Conservation (phyloP, 257 asterid genomes). For the Solanum dulcamara region DNA sequence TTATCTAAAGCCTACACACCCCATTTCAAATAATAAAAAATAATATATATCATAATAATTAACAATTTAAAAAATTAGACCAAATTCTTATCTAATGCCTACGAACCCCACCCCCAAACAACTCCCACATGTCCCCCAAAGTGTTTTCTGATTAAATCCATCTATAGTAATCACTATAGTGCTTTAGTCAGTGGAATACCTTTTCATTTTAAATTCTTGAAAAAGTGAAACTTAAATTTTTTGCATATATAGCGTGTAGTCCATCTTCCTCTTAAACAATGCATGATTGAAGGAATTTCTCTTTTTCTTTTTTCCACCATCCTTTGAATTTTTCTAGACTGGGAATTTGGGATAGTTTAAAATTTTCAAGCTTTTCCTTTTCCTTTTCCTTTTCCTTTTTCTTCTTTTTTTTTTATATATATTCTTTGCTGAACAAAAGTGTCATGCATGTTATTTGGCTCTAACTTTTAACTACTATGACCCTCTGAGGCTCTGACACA, state of each 20-base stretch:
- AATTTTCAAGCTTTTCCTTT: slow-evolving; percentile 1
- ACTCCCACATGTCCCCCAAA: neutral
- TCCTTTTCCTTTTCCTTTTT: neutral
- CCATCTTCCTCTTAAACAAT: slow-evolving; percentile 14
- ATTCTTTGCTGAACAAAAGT: slow-evolving; percentile 47
- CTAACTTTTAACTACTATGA: slow-evolving; percentile 31
- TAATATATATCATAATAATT: neutral
- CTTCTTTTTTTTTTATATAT: slow-evolving; percentile 1
- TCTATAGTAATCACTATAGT: neutral
- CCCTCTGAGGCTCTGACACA: too few relatives aligned
- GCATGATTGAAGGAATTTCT: slow-evolving; percentile 45
- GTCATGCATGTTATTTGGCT: slow-evolving; percentile 40
- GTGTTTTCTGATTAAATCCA: neutral
- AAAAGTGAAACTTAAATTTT: slow-evolving; percentile 9
- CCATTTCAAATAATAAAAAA: too few relatives aligned
- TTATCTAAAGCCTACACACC: too few relatives aligned
- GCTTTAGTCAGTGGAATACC: slow-evolving; percentile 19
- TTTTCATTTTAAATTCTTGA: slow-evolving; percentile 27
- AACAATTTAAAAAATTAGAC: neutral
- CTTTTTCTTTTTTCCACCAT: slow-evolving; percentile 11
- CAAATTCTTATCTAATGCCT: neutral
- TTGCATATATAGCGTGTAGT: neutral
- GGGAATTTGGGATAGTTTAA: neutral
- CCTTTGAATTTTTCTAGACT: slow-evolving; percentile 18
- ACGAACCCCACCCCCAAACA: neutral